Evolutionary conservation across 805 yeast genomes (phyloP).

Genomic region (Saturnispora galanensis): DNA sequence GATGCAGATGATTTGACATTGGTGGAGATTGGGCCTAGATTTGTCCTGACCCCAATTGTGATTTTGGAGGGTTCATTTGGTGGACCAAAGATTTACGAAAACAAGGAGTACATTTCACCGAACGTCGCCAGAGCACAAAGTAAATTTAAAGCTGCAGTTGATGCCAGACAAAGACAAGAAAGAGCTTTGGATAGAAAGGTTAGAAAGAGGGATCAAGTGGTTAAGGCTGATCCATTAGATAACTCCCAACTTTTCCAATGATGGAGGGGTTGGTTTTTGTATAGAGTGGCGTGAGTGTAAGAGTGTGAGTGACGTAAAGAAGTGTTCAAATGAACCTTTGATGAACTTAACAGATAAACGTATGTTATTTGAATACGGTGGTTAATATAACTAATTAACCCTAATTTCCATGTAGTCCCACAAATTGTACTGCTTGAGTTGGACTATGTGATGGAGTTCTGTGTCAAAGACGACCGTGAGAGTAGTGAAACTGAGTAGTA

Average conservation of each 20-base stretch:
- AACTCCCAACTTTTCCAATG: conserved; percentile 65
- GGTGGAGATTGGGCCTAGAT: conserved; percentile 94
- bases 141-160: conserved; percentile 68
- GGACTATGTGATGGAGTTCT: too few relatives aligned
- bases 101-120: conserved; percentile 94
- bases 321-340: too few relatives aligned
- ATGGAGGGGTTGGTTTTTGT: neutral
- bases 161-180: conserved; percentile 69
- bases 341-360: too few relatives aligned
- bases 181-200: conserved; percentile 70
- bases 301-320: neutral
- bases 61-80: conserved; percentile 94
- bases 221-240: conserved; percentile 74
- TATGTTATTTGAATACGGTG: too few relatives aligned
- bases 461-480: too few relatives aligned
- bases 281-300: neutral
- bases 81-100: conserved; percentile 95
- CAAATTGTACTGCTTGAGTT: too few relatives aligned
- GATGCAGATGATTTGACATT: conserved; percentile 55
- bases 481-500: too few relatives aligned
- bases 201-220: conserved; percentile 62
- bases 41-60: conserved; percentile 84
- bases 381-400: too few relatives aligned
- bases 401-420: too few relatives aligned
- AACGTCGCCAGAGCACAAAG: conserved; percentile 87